These are phyloP conservation scores for Phytophthora multivora DNA, from an alignment of 352 stramenopile genomes.

Conservation along the genomic window DNA sequence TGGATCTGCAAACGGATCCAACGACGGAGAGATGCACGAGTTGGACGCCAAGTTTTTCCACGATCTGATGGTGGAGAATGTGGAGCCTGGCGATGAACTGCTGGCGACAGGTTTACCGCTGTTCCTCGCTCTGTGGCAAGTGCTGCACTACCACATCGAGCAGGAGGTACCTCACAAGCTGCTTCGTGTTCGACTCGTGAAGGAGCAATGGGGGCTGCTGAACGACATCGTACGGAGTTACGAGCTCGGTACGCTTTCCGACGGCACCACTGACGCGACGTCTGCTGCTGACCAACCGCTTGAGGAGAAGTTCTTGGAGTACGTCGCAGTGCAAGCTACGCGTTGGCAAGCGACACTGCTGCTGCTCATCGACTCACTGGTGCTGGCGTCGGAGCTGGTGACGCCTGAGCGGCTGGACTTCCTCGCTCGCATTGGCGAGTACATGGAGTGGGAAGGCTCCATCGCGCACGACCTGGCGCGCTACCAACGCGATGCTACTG, in stretches of 20 bases:
- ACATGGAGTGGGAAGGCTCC: constrained; percentile 88
- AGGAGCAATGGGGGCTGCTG: constrained; percentile 66
- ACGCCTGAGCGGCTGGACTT: constrained; percentile 66
- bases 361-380: constrained; percentile 75
- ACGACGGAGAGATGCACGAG: constrained; percentile 42
- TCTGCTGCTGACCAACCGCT: constrained; percentile 15
- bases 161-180: constrained; percentile 74
- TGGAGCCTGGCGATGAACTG: constrained; percentile 63
- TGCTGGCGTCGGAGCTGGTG: constrained; percentile 59
- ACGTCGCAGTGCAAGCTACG: constrained; percentile 74
- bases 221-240: constrained; percentile 73
- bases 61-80: constrained; percentile 49
- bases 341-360: constrained; percentile 85
- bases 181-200: constrained; percentile 58
- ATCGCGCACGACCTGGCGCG: constrained; percentile 81
- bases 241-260: constrained; percentile 39
- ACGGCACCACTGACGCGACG: background rate
- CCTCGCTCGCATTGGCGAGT: constrained; percentile 70
- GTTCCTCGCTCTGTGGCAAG: constrained; percentile 79
- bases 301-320: constrained; percentile 49
- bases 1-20: constrained; percentile 20
- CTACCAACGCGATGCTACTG: constrained; percentile 62
- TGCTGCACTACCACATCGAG: constrained; percentile 87
- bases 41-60: constrained; percentile 42
- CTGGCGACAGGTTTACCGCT: constrained; percentile 75